Percentiles rank a stretch among this genome's conserved stretches.
Evolutionary conservation across 306 rosid genomes (phyloP).

Genomic region (Sophora flavescens): DNA sequence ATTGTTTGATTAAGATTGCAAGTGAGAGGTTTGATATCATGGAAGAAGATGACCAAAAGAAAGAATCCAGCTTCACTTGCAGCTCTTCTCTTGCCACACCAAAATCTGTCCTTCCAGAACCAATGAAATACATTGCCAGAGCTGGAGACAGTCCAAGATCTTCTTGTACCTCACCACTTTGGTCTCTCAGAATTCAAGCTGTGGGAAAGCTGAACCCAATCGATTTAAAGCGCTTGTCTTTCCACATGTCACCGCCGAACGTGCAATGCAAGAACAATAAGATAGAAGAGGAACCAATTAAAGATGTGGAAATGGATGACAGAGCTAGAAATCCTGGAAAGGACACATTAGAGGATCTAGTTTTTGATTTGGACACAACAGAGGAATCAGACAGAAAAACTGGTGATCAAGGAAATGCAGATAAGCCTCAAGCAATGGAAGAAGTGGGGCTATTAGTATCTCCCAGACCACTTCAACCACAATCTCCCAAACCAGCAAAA

Average conservation of each 20-base stretch:
- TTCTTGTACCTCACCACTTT: conserved; percentile 51
- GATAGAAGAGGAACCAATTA: conserved; percentile 41
- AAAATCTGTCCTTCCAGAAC: conserved; percentile 68
- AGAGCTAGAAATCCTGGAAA: neutral
- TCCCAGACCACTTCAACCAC: neutral
- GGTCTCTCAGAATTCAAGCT: conserved; percentile 73
- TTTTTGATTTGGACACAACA: conserved; percentile 40
- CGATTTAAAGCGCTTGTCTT: conserved; percentile 61
- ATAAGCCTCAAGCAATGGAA: neutral
- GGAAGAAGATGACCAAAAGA: conserved; percentile 60
- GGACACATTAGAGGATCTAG: conserved; percentile 34
- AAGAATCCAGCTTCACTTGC: conserved; percentile 42
- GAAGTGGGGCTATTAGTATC: conserved; percentile 1
- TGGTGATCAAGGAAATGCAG: conserved; percentile 6
- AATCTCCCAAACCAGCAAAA: neutral
- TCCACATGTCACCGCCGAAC: conserved; percentile 45
- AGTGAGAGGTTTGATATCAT: conserved; percentile 56
- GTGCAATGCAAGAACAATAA: conserved; percentile 13
- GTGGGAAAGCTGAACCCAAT: conserved; percentile 70
- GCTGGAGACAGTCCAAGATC: conserved; percentile 43
- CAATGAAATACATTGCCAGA: conserved; percentile 10
- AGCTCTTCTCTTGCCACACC: conserved; percentile 68
- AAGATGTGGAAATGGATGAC: conserved; percentile 40
- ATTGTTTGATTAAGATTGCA: conserved; percentile 59
- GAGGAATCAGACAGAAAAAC: conserved; percentile 34